Percentiles rank a stretch among this genome's conserved stretches.
Evolutionary conservation across 164 flowering plant species (phyloP).

Genomic region (Liriodendron chinense): DNA sequence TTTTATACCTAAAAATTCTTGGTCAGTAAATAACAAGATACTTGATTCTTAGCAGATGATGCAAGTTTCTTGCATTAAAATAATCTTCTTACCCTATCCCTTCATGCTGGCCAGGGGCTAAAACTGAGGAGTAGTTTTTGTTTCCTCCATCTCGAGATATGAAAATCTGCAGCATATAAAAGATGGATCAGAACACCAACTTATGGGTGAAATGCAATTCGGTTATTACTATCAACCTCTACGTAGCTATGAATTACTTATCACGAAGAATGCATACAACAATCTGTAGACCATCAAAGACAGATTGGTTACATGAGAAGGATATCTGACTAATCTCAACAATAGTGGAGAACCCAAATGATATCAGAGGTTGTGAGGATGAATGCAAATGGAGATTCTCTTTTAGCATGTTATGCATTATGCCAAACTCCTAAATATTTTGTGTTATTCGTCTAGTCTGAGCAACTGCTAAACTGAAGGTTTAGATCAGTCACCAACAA

Average conservation of each 20-base stretch:
- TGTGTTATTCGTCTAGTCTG: not conserved
- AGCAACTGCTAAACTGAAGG: not conserved
- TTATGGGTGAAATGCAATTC: not conserved
- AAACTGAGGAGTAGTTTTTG: conserved; percentile 86
- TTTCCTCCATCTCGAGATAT: conserved; percentile 87
- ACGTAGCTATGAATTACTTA: not conserved
- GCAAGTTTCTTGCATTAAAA: not conserved
- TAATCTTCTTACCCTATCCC: conserved; percentile 72
- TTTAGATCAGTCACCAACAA: no score
- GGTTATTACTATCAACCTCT: not conserved
- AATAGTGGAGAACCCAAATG: not conserved
- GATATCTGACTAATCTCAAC: not conserved
- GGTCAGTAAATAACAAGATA: no score
- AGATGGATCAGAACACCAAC: conserved; percentile 1
- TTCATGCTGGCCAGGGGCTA: conserved; percentile 96
- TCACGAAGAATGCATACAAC: not conserved
- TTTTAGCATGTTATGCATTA: not conserved
- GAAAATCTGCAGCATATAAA: conserved; percentile 65
- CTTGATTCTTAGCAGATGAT: no score
- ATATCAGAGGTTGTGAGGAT: not conserved
- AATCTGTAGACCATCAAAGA: no score
- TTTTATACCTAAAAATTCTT: no score
- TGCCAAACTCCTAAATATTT: not conserved
- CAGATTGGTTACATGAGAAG: not conserved
- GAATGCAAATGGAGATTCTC: no score